A percentile compares a stretch with the other conserved stretches of the same genome.
These are phyloP conservation scores for Mucor sp. DNA, from an alignment of 371 early-diverging fungal genomes.

Conservation along the genomic window DNA sequence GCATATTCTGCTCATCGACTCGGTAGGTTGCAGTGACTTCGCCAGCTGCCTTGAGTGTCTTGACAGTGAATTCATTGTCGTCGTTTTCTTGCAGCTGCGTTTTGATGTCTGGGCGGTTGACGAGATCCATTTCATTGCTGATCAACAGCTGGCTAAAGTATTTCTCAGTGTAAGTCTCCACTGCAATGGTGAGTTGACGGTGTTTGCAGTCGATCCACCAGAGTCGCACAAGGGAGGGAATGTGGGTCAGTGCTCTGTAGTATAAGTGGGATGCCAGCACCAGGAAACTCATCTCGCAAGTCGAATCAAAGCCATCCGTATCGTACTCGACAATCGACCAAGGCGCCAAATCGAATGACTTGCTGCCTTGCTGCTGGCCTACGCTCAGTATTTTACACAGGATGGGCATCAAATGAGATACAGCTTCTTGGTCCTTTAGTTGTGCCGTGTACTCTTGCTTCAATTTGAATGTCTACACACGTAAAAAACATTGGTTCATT, in stretches of 20 bases:
- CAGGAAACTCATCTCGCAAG: conserved; percentile 60
- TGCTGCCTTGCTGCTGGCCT: conserved; percentile 38
- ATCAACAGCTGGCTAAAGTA: conserved; percentile 72
- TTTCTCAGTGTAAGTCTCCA: conserved; percentile 79
- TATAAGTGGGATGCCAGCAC: conserved; percentile 78
- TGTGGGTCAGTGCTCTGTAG: conserved; percentile 59
- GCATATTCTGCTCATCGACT: conserved; percentile 87
- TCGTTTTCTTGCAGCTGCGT: conserved; percentile 51
- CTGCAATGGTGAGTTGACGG: conserved; percentile 71
- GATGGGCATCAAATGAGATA: conserved; percentile 58
- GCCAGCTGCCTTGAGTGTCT: conserved; percentile 64
- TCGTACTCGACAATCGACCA: conserved; percentile 76
- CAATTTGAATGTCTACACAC: conserved; percentile 71
- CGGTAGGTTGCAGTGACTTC: conserved; percentile 80
- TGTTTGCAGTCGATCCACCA: conserved; percentile 89
- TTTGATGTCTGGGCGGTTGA: conserved; percentile 52
- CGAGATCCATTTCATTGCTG: conserved; percentile 60
- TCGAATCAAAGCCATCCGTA: conserved; percentile 61
- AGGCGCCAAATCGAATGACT: conserved; percentile 68
- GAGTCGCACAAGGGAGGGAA: conserved; percentile 71
- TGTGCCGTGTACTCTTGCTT: conserved; percentile 66
- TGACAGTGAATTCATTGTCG: conserved; percentile 67
- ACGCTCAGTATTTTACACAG: conserved; percentile 70
- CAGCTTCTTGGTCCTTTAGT: conserved; percentile 58
- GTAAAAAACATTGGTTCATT: background rate